These are phyloP conservation scores for Apostasia ramifera DNA, from an alignment of 106 monocot species.

Conservation along the genomic window DNA sequence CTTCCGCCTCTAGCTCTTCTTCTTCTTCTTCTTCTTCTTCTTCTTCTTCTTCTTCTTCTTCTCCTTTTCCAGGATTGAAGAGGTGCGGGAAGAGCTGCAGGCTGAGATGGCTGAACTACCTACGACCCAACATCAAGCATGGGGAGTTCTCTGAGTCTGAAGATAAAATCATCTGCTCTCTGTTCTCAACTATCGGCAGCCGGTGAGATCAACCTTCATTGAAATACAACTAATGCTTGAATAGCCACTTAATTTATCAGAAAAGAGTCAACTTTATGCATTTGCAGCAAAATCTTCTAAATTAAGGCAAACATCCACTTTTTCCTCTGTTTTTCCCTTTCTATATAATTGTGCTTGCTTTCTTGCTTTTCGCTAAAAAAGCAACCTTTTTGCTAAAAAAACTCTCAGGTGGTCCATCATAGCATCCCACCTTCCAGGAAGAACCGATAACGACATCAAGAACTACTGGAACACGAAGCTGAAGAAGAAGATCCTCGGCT, in stretches of 20 bases:
- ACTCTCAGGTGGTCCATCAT: slow-evolving; percentile 10
- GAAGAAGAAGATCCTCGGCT: slow-evolving; percentile 10
- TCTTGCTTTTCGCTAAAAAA: not conserved
- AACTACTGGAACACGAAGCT: slow-evolving; percentile 18
- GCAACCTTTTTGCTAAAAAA: not conserved
- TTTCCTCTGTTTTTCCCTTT: not conserved
- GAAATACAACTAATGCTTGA: not conserved
- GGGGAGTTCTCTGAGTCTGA: slow-evolving; percentile 70
- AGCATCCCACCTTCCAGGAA: slow-evolving; percentile 10
- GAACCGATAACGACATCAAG: slow-evolving; percentile 13
- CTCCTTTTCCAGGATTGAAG: slow-evolving; percentile 44
- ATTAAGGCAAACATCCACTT: not conserved
- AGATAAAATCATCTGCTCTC: slow-evolving; percentile 65
- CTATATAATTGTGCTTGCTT: not conserved
- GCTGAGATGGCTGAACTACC: slow-evolving; percentile 76
- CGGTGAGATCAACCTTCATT: slow-evolving; percentile 20
- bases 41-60: not conserved
- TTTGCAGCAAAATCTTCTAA: not conserved
- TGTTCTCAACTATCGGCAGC: slow-evolving; percentile 75
- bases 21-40: not conserved
- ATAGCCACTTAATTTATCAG: not conserved
- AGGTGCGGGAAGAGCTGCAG: slow-evolving; percentile 98
- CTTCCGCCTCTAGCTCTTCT: not conserved
- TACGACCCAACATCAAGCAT: slow-evolving; percentile 81
- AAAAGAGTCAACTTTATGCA: not conserved